Evolutionary conservation across 2,329 filamentous ascomycete genomes (phyloP).

Genomic region (Dactylellina leptospora): DNA sequence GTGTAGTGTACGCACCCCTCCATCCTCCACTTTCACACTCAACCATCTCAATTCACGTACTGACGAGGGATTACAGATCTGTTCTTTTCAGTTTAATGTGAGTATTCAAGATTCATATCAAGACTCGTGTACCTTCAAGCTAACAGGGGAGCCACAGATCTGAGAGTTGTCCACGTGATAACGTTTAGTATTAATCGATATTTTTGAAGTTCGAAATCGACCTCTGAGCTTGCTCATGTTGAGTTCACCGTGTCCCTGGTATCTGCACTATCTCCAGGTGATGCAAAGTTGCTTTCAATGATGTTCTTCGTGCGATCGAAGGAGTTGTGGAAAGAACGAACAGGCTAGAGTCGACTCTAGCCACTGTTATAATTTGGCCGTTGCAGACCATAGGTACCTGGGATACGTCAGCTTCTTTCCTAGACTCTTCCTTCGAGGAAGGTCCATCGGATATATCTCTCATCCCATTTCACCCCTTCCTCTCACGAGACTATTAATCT

Average conservation of each 20-base stretch:
- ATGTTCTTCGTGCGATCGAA: conserved; percentile 22
- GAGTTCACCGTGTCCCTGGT: conserved; percentile 24
- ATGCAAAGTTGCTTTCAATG: conserved; percentile 18
- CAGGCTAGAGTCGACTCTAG: too few species aligned
- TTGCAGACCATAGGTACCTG: too few species aligned
- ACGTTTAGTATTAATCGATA: conserved; percentile 16
- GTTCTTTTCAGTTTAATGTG: conserved; percentile 69
- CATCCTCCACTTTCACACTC: too few species aligned
- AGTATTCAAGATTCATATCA: background rate
- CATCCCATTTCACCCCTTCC: too few species aligned
- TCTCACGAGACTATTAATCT: too few species aligned
- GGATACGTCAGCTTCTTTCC: too few species aligned
- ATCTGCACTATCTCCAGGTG: conserved; percentile 34
- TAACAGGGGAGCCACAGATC: conserved; percentile 68
- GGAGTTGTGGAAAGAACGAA: conserved; percentile 4
- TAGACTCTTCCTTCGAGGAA: too few species aligned
- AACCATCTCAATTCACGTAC: background rate
- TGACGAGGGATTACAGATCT: too few species aligned
- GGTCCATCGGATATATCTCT: too few species aligned
- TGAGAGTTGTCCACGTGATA: conserved; percentile 12
- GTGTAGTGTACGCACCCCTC: conserved; percentile 1
- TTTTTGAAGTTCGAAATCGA: conserved; percentile 7
- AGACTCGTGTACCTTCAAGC: conserved; percentile 63
- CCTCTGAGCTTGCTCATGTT: conserved; percentile 41
- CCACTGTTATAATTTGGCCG: too few species aligned